These are phyloP conservation scores for Rosa multiflora DNA, from an alignment of 306 rosid genomes.

Conservation along the genomic window DNA sequence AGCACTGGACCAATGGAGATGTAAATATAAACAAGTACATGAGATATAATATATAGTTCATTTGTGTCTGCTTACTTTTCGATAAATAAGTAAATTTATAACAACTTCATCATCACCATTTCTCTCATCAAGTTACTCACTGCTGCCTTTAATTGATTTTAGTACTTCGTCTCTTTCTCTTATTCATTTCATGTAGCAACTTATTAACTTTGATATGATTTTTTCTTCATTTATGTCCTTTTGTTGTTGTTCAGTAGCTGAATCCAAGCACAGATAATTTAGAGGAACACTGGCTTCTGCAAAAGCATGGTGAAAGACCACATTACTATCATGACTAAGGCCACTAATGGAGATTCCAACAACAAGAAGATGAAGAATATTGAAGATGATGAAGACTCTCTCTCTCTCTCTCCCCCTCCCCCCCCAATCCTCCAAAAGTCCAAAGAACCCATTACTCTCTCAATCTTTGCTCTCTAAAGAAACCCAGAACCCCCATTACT, in stretches of 20 bases:
- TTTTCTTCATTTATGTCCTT: not conserved
- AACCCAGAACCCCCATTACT: too few species aligned
- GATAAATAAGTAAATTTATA: not conserved
- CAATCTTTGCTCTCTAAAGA: too few species aligned
- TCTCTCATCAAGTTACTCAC: constrained; percentile 31
- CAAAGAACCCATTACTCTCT: too few species aligned
- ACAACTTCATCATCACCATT: constrained; percentile 14
- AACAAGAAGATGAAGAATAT: constrained; percentile 5
- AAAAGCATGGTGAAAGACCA: constrained; percentile 5
- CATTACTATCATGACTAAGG: not conserved
- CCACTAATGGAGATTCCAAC: constrained; percentile 19
- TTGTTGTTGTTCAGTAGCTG: not conserved
- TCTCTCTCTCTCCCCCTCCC: too few species aligned
- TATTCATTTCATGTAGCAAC: not conserved
- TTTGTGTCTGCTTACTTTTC: too few species aligned
- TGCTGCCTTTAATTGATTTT: not conserved
- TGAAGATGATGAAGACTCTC: constrained; percentile 31
- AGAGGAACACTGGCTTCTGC: constrained; percentile 6
- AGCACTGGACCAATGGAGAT: too few species aligned
- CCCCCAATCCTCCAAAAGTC: too few species aligned
- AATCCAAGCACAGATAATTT: not conserved
- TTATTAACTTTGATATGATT: not conserved
- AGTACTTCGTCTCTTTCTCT: not conserved
- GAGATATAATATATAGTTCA: not conserved
- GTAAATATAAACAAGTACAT: too few species aligned